These are phyloP conservation scores for Vitellaria paradoxa DNA, from an alignment of 179 eudicot species.

Conservation along the genomic window DNA sequence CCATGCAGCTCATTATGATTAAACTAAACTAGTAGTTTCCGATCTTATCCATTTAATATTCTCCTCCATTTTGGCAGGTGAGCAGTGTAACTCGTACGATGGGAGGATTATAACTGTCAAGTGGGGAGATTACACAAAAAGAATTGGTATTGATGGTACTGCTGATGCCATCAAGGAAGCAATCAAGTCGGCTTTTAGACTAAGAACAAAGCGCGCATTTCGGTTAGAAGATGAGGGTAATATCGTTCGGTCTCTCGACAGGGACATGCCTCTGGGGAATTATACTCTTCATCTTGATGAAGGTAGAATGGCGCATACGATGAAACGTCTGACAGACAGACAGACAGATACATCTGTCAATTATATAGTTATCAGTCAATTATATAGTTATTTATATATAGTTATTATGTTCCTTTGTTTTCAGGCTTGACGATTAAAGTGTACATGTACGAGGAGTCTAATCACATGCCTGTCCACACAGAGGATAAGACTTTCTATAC, in stretches of 20 bases:
- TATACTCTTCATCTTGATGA: constrained; percentile 70
- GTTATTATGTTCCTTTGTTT: background rate
- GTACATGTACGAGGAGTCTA: constrained; percentile 56
- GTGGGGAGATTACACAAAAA: constrained; percentile 55
- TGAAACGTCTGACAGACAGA: too few species aligned
- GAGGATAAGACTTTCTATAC: constrained; percentile 66
- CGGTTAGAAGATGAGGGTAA: constrained; percentile 77
- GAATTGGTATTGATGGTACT: constrained; percentile 68
- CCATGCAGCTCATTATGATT: background rate
- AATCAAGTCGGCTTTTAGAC: constrained; percentile 65
- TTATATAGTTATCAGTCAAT: too few species aligned
- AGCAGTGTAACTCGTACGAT: constrained; percentile 43
- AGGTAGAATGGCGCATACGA: constrained; percentile 27
- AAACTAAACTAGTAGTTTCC: too few species aligned
- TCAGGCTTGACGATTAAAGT: constrained; percentile 59
- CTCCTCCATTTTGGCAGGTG: constrained; percentile 25
- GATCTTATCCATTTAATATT: background rate
- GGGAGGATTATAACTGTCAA: constrained; percentile 68
- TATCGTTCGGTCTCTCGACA: constrained; percentile 60
- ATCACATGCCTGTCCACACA: constrained; percentile 39
- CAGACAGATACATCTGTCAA: too few species aligned
- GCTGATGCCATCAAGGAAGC: constrained; percentile 74
- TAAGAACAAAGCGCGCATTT: constrained; percentile 64
- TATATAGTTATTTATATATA: too few species aligned
- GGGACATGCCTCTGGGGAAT: constrained; percentile 61